Evolutionary conservation across 2,329 filamentous ascomycete species (phyloP).

Genomic region (Ophiostoma himal-ulmi): DNA sequence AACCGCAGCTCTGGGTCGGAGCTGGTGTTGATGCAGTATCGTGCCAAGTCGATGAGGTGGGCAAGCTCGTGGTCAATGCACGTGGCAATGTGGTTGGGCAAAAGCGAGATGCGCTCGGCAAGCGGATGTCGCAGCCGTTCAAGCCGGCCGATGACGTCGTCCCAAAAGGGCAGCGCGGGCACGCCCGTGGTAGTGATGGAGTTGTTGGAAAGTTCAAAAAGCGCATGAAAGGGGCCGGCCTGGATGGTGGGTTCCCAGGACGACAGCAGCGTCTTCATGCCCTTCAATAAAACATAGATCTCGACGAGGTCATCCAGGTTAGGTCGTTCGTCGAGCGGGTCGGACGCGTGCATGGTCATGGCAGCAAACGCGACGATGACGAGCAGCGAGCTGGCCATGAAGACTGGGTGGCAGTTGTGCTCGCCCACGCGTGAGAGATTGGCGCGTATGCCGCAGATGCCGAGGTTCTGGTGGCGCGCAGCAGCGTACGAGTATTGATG

Average conservation of each 20-base stretch:
- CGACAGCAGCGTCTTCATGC: conserved; percentile 32
- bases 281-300: conserved; percentile 32
- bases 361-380: conserved; percentile 33
- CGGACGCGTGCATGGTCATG: conserved; percentile 25
- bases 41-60: not conserved
- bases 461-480: conserved; percentile 32
- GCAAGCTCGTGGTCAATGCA: not conserved
- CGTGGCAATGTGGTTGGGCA: not conserved
- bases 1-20: conserved; percentile 27
- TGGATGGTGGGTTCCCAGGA: conserved; percentile 28
- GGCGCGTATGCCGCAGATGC: conserved; percentile 29
- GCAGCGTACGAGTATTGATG: conserved; percentile 28
- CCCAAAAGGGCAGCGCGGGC: not conserved
- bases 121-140: not conserved
- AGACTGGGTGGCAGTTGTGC: conserved; percentile 34
- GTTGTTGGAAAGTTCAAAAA: conserved; percentile 24
- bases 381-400: conserved; percentile 33
- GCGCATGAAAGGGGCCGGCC: conserved; percentile 26
- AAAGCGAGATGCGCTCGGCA: not conserved
- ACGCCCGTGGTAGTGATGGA: not conserved
- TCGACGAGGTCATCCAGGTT: conserved; percentile 33
- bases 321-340: conserved; percentile 22
- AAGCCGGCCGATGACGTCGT: not conserved
- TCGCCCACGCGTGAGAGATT: conserved; percentile 29
- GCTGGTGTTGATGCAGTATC: not conserved